These are phyloP conservation scores for Phlebopus sp. DNA, from an alignment of 1,284 basidiomycete genomes.

Conservation along the genomic window DNA sequence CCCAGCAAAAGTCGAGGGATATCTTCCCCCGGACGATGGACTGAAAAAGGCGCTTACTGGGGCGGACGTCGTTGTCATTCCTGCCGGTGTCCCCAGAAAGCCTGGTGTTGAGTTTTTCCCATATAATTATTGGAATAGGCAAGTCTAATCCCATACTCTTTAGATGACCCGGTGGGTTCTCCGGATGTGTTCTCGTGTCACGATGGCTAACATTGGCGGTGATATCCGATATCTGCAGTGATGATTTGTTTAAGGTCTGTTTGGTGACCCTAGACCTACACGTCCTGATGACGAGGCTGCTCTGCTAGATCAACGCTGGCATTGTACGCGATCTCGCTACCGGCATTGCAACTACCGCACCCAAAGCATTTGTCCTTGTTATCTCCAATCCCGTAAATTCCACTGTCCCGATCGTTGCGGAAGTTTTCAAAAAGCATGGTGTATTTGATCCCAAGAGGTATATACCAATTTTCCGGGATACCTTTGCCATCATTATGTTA, in stretches of 20 bases:
- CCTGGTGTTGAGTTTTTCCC: conserved; percentile 62
- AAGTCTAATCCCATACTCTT: background rate
- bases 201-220: conserved; percentile 22
- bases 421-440: conserved; percentile 91
- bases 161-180: conserved; percentile 74
- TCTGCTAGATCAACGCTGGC: conserved; percentile 89
- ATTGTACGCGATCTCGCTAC: conserved; percentile 94
- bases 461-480: background rate
- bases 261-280: background rate
- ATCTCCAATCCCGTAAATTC: conserved; percentile 98
- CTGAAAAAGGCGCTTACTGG: conserved; percentile 82
- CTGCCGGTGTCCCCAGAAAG: conserved; percentile 96
- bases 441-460: conserved; percentile 91
- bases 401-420: conserved; percentile 95
- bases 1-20: conserved; percentile 77
- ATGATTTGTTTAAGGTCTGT: conserved; percentile 89
- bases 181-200: conserved; percentile 3
- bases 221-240: conserved; percentile 43
- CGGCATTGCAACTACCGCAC: conserved; percentile 80
- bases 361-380: conserved; percentile 92
- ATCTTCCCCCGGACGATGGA: conserved; percentile 71
- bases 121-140: conserved; percentile 5
- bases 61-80: conserved; percentile 92
- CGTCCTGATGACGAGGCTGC: conserved; percentile 6
- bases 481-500: background rate